These are phyloP conservation scores for Neoarthrinium moseri DNA, from an alignment of 2,329 filamentous ascomycete species.

Conservation along the genomic window DNA sequence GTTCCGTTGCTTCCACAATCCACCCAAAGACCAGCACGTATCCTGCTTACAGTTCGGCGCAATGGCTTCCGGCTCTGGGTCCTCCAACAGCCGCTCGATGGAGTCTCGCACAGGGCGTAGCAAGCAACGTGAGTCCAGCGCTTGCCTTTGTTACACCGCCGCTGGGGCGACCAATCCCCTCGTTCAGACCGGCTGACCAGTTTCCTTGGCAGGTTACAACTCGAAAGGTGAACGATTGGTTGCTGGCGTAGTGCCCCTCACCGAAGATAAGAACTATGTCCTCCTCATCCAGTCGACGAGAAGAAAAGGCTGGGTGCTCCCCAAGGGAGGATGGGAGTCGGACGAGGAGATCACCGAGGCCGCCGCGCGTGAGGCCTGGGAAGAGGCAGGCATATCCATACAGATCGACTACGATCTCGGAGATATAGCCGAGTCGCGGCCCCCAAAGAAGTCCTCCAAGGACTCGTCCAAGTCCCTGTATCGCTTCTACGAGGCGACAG, in stretches of 20 bases:
- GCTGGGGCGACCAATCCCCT: neutral
- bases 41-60: constrained; percentile 14
- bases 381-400: constrained; percentile 91
- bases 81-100: constrained; percentile 53
- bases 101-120: constrained; percentile 74
- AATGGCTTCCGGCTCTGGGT: constrained; percentile 26
- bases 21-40: constrained; percentile 1
- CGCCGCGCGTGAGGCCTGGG: constrained; percentile 91
- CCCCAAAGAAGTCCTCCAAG: constrained; percentile 71
- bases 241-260: constrained; percentile 89
- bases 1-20: constrained; percentile 4
- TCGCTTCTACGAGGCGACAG: constrained; percentile 84
- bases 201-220: constrained; percentile 72
- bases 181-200: constrained; percentile 30
- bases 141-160: constrained; percentile 12
- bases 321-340: constrained; percentile 96
- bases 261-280: constrained; percentile 80
- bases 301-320: constrained; percentile 91
- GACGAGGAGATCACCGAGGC: constrained; percentile 87
- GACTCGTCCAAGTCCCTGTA: constrained; percentile 64
- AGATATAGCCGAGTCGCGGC: constrained; percentile 78
- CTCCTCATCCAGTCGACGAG: constrained; percentile 91
- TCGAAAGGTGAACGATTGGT: constrained; percentile 90
- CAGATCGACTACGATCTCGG: constrained; percentile 83
- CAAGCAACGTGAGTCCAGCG: constrained; percentile 72